Percentiles rank a stretch among this genome's conserved stretches.
Evolutionary conservation across 192 early-diverging fungal species (phyloP).

Genomic region (Backusella tuberculispora): DNA sequence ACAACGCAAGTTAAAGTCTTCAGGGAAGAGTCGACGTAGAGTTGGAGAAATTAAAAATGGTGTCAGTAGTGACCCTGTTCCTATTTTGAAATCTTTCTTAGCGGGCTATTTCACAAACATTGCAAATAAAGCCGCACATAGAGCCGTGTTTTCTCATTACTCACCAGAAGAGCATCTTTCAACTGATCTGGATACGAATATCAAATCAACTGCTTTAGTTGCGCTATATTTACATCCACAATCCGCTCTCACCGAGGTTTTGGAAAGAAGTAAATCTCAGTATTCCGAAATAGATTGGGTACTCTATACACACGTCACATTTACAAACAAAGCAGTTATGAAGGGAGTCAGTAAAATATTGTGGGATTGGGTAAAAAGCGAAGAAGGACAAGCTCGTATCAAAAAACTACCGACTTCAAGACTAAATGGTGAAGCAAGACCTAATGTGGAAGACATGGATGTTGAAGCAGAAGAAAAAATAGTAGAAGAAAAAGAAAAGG

Average conservation of each 20-base stretch:
- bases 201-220: slow-evolving; percentile 83
- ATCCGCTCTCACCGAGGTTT: slow-evolving; percentile 84
- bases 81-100: slow-evolving; percentile 85
- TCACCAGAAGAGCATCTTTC: slow-evolving; percentile 43
- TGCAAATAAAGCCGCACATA: slow-evolving; percentile 85
- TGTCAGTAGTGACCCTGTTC: slow-evolving; percentile 63
- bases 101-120: slow-evolving; percentile 93
- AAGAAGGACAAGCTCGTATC: slow-evolving; percentile 51
- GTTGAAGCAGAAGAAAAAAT: slow-evolving; percentile 6
- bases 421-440: slow-evolving; percentile 36
- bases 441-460: slow-evolving; percentile 22
- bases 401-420: slow-evolving; percentile 23
- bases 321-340: slow-evolving; percentile 97
- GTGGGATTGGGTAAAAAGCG: slow-evolving; percentile 84
- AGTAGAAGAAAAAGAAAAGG: background rate
- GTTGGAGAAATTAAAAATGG: slow-evolving; percentile 47
- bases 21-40: slow-evolving; percentile 6
- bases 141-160: slow-evolving; percentile 61
- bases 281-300: slow-evolving; percentile 83
- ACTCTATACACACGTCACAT: slow-evolving; percentile 90
- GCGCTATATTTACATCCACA: slow-evolving; percentile 92
- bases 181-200: slow-evolving; percentile 15
- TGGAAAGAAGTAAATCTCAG: slow-evolving; percentile 44
- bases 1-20: slow-evolving; percentile 20
- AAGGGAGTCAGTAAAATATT: slow-evolving; percentile 91